Evolutionary conservation across 345 rosid species (phyloP), one percentile per base, ranked within the genome.

Genomic region (Gossypium australe): DNA sequence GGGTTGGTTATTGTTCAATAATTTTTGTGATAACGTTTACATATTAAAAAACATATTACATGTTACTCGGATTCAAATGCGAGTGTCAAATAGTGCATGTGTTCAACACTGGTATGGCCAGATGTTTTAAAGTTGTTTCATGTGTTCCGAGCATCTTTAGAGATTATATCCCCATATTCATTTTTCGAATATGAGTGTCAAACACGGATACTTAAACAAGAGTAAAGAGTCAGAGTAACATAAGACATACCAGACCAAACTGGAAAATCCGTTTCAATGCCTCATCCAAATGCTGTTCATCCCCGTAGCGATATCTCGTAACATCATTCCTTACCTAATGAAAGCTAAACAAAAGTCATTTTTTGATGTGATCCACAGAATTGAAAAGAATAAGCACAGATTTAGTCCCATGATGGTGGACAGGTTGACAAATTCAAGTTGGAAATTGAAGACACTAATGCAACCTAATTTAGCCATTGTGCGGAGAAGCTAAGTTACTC

Each of bases 281-380:
- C 80, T 94, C 98, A 10, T 92, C 98, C 87, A 92, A 82, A 82
- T 91, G 98, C 76, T 94, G 98, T 82, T 94, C 98, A 68, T 94
- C 98, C 76, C 98, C 97, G 73, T 94, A 94, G 16, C 97, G 92
- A 64, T 78, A 94, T 87, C 98, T 85, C 24, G 79, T 92, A 70
- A 92, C 98, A 88, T 94, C 97, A 86, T 49, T 89, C 78, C 87
- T 88, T 66, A 92, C 98, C 97, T 87, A 62, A 81, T 71, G 34
- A 83, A 80, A 86, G 72, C 68, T 25, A 78, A 48, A 49, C 14
- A 25, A 69, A 76, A 51, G 61, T 75, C 74, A 80, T 67, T 75
- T 51, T 48, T 51, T 48, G 29, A 17, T 67, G 44, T 53, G 11
- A 57, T 18, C 59, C 56, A 51, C 16, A 3, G 75, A 49, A 41